These are phyloP conservation scores for Gossypium gossypioides DNA, from an alignment of 441 rosid species.

Conservation along the genomic window DNA sequence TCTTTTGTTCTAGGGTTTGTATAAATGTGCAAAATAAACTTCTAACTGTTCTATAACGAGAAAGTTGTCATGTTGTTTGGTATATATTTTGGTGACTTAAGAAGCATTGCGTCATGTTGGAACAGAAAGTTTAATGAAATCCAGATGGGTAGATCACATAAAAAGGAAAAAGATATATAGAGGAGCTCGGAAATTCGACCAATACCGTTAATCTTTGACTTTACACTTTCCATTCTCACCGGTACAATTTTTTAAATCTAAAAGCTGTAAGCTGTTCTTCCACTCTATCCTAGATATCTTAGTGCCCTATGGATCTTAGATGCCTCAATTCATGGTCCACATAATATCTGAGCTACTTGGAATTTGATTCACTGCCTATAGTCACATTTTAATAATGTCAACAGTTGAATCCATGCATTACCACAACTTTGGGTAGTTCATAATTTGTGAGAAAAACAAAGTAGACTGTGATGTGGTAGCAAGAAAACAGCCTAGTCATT, in stretches of 20 bases:
- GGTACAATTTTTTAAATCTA: not conserved
- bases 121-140: not conserved
- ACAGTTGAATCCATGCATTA: not conserved
- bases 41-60: not conserved
- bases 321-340: not conserved
- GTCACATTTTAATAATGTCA: not conserved
- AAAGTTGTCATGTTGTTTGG: not conserved
- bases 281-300: not conserved
- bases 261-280: not conserved
- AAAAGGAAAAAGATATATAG: not conserved
- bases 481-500: not conserved
- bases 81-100: not conserved
- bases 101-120: not conserved
- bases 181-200: not conserved
- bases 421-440: not conserved
- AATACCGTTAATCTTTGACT: not conserved
- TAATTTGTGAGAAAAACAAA: not conserved
- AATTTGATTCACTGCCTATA: not conserved
- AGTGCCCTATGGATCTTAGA: not conserved
- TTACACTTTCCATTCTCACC: not conserved
- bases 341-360: not conserved
- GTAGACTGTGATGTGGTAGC: not conserved
- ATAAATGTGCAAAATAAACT: conserved; percentile 2
- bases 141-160: not conserved
- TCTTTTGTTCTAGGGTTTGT: not conserved